Conservation (phyloP, 352 stramenopile species). For the Peronospora destructor region DNA sequence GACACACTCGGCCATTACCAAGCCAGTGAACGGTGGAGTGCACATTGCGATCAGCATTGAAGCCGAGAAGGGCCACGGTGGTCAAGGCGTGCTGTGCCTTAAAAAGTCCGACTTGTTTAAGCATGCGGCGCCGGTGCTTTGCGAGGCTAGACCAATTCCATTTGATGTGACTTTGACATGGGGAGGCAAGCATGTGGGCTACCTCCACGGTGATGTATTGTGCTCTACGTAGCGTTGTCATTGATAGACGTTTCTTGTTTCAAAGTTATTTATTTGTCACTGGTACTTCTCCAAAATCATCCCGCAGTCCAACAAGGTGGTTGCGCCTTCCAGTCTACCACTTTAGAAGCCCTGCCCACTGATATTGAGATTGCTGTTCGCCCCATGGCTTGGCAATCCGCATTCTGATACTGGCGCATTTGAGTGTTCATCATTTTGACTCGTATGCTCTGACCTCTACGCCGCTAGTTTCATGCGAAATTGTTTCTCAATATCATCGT, state of each 20-base stretch:
- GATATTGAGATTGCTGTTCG: too few relatives aligned
- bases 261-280: slow-evolving; percentile 16
- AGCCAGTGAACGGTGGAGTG: slow-evolving; percentile 57
- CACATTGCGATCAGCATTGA: slow-evolving; percentile 70
- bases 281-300: slow-evolving; percentile 16
- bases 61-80: slow-evolving; percentile 47
- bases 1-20: slow-evolving; percentile 60
- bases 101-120: slow-evolving; percentile 47
- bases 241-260: slow-evolving; percentile 1
- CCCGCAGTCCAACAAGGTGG: slow-evolving; percentile 24
- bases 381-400: slow-evolving; percentile 7
- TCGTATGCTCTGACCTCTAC: slow-evolving; percentile 5
- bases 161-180: slow-evolving; percentile 70
- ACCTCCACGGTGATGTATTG: slow-evolving; percentile 42
- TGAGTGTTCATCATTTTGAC: slow-evolving; percentile 27
- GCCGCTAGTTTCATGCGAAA: too few relatives aligned
- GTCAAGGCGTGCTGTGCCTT: slow-evolving; percentile 63
- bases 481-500: too few relatives aligned
- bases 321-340: not conserved
- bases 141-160: slow-evolving; percentile 41
- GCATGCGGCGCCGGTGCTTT: slow-evolving; percentile 36
- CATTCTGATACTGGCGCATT: slow-evolving; percentile 7
- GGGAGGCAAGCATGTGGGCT: slow-evolving; percentile 60
- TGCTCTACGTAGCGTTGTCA: slow-evolving; percentile 30
- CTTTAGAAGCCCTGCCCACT: too few relatives aligned